phyloP scores from a whole-genome alignment of 2,329 filamentous ascomycete species.

The Hypoxylon sp. region DNA sequence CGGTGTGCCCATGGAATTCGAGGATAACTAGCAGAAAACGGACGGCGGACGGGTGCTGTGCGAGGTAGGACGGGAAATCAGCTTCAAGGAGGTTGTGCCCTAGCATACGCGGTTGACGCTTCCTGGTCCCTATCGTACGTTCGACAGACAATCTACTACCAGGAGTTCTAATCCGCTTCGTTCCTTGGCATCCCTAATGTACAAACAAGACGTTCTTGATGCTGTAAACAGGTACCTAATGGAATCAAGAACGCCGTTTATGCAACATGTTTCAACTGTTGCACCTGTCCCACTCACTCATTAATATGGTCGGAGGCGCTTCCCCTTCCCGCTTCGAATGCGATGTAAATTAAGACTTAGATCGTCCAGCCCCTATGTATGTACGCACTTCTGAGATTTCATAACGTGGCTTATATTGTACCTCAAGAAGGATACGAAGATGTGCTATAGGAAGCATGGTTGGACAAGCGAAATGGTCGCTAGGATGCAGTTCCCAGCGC shows the following conservation, averaged over 20 bases:
- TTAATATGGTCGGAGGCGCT: too few relatives aligned
- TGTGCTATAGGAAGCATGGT: too few relatives aligned
- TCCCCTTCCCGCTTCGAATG: not conserved
- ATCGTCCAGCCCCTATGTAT: not conserved
- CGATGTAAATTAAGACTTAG: too few relatives aligned
- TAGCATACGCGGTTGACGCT: not conserved
- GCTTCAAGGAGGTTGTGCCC: conserved; percentile 22
- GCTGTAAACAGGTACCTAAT: not conserved
- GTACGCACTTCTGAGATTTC: not conserved
- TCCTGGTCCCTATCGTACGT: conserved; percentile 5
- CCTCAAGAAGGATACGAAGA: too few relatives aligned
- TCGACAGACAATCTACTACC: not conserved
- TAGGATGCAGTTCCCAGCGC: not conserved
- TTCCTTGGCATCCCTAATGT: not conserved
- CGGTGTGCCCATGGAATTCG: not conserved
- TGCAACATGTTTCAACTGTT: not conserved
- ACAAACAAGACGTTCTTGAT: conserved; percentile 21
- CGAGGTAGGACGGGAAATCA: conserved; percentile 51
- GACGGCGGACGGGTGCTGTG: conserved; percentile 58
- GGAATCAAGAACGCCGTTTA: not conserved
- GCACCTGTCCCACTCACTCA: not conserved
- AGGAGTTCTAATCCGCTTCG: too few relatives aligned
- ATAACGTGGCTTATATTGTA: too few relatives aligned
- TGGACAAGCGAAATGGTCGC: not conserved
- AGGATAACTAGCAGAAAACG: conserved; percentile 36